phyloP scores from a whole-genome alignment of 495 filamentous ascomycete genomes.

The Neurospora sp. region DNA sequence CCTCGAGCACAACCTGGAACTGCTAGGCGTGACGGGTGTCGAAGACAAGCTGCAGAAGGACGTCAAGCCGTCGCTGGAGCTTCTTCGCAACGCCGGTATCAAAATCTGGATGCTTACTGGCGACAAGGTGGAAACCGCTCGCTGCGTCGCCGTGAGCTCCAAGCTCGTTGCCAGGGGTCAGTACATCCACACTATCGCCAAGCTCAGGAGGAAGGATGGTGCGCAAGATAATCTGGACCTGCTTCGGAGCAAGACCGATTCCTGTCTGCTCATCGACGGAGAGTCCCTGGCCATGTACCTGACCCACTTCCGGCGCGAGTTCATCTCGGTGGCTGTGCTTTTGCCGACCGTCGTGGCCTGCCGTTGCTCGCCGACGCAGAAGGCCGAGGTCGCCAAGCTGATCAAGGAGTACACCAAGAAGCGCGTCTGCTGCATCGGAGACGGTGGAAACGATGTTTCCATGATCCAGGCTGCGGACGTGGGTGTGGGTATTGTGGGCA shows the following conservation, averaged over 20 bases:
- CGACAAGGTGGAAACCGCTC: constrained; percentile 96
- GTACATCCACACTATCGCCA: constrained; percentile 89
- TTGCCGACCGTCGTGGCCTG: constrained; percentile 92
- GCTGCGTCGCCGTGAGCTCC: constrained; percentile 89
- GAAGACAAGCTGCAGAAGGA: constrained; percentile 93
- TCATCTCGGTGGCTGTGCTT: constrained; percentile 79
- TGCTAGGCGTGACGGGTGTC: constrained; percentile 93
- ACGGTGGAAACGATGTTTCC: constrained; percentile 95
- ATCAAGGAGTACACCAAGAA: constrained; percentile 91
- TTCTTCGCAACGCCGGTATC: constrained; percentile 95
- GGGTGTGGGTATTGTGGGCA: constrained; percentile 95
- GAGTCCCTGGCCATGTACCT: constrained; percentile 79
- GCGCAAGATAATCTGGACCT: constrained; percentile 83
- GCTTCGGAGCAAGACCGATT: constrained; percentile 78
- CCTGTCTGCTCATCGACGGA: constrained; percentile 88
- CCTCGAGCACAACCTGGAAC: constrained; percentile 80
- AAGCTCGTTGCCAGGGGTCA: constrained; percentile 93
- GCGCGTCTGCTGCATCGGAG: constrained; percentile 90
- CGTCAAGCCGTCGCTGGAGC: constrained; percentile 88
- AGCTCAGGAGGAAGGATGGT: constrained; percentile 63
- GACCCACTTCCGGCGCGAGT: constrained; percentile 66
- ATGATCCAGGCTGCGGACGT: constrained; percentile 99
- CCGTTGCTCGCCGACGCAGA: constrained; percentile 94
- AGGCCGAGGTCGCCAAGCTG: constrained; percentile 82
- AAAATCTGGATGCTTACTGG: constrained; percentile 99